Conservation (phyloP, 305 asterid species). For the Fraxinus albicans region DNA sequence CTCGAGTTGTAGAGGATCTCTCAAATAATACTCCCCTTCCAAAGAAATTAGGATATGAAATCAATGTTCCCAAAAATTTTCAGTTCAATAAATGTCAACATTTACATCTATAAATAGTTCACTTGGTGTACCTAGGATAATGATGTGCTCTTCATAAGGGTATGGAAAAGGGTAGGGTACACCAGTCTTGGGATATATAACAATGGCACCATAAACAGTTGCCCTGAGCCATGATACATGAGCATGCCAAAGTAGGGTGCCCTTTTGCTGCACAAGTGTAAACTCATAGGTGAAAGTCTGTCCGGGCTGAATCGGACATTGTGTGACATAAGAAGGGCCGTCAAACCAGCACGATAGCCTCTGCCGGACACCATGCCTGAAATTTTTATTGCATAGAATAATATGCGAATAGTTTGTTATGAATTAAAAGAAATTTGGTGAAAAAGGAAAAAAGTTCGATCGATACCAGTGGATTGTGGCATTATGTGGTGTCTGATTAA, state of each 20-base stretch:
- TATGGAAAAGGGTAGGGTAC: slow-evolving; percentile 59
- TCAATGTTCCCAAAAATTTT: not conserved
- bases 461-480: slow-evolving; percentile 64
- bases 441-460: not conserved
- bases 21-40: slow-evolving; percentile 65
- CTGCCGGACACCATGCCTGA: slow-evolving; percentile 71
- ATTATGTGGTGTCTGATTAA: slow-evolving; percentile 52
- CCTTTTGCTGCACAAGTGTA: slow-evolving; percentile 56
- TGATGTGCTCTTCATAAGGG: slow-evolving; percentile 55
- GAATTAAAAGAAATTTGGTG: not conserved
- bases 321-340: slow-evolving; percentile 70
- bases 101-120: not conserved
- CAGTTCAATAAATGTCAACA: not conserved
- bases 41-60: not conserved
- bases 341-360: slow-evolving; percentile 63
- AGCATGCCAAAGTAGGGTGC: slow-evolving; percentile 71
- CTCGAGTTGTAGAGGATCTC: slow-evolving; percentile 47
- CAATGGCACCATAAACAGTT: slow-evolving; percentile 62
- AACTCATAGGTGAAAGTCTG: slow-evolving; percentile 58
- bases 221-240: slow-evolving; percentile 69
- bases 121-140: slow-evolving; percentile 44
- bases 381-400: not conserved
- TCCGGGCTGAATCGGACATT: slow-evolving; percentile 67
- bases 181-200: slow-evolving; percentile 53
- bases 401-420: not conserved